Evolutionary conservation across 2,329 filamentous ascomycete genomes (phyloP), one percentile per base, ranked within the genome.

Genomic region (Penicillium sp.): DNA sequence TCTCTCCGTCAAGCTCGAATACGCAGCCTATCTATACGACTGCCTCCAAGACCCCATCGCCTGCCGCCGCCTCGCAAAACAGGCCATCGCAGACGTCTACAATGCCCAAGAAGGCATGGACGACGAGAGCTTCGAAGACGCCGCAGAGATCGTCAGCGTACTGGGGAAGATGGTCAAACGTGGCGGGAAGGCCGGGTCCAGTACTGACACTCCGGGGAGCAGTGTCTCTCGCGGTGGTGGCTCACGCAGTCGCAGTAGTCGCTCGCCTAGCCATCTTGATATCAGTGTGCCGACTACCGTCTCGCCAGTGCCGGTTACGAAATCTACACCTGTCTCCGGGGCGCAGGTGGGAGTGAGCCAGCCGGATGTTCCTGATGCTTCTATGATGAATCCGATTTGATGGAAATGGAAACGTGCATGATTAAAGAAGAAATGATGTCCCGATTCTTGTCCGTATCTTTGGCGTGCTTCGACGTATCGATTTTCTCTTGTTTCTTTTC

Each of bases 121-220:
- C 52, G 90, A 97, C 62, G 88, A 94, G 58, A 94, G 93, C 75
- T 98, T 96, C 65, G 82, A 86, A 57, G 93, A 97, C 67, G 88
- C 90, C 0, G 89, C 88, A 51, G 86, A 91, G 61, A 77, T 96
- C 12, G 90, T 97, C 8, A 85, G 86, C 1, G 83, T 93, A 0
- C 69, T 97, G 1, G 88, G 88, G 6, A 87, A 84, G 62, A 93
- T 96, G 83, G 88, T 90, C 78, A 90, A 86, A 70, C 80, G 88
- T 43, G 85, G 85, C 7, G 64, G 65, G 0, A 72, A 71, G 47
- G 59, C 63, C 1, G 59, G 57, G 6, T 68, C 65, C 43, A 70
- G 66, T 52, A 64, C 61, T 2, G 61, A 57, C 9, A 64, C 61
- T 4, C 40, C 10, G 2, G 47, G 15, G 4, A 66, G 61, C 42